Conservation (phyloP, 768 basidiomycete genomes). For the Hirschioporus abietinus region DNA sequence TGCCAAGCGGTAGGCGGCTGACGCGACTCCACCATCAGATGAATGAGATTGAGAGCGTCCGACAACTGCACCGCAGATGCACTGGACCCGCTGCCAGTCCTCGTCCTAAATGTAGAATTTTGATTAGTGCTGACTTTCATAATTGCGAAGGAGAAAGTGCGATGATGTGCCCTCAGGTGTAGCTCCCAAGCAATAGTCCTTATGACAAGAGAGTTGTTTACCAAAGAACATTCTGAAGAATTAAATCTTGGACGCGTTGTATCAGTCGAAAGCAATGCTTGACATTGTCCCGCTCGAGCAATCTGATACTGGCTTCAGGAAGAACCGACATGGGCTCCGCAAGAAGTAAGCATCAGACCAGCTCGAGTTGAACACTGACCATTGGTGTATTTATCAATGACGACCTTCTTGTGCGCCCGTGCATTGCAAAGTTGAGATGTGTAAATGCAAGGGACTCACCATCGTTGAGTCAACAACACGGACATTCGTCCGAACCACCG, state of each 20-base stretch:
- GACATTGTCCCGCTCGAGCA: slow-evolving; percentile 24
- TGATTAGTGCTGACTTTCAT: slow-evolving; percentile 16
- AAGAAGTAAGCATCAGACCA: background rate
- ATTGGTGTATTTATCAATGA: slow-evolving; percentile 65
- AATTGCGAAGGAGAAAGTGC: slow-evolving; percentile 14
- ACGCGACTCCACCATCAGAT: slow-evolving; percentile 22
- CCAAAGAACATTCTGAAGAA: slow-evolving; percentile 38
- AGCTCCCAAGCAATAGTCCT: slow-evolving; percentile 79
- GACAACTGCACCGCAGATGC: slow-evolving; percentile 78
- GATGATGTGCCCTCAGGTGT: slow-evolving; percentile 76
- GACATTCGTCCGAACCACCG: slow-evolving; percentile 46
- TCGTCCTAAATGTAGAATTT: slow-evolving; percentile 39
- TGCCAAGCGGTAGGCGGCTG: slow-evolving; percentile 60
- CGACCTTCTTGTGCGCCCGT: slow-evolving; percentile 91
- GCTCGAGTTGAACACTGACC: slow-evolving; percentile 33
- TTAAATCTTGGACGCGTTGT: slow-evolving; percentile 86
- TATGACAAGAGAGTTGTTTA: slow-evolving; percentile 83
- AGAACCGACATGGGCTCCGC: slow-evolving; percentile 14
- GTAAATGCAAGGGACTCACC: slow-evolving; percentile 41
- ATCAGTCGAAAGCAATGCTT: slow-evolving; percentile 72
- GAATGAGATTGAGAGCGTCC: slow-evolving; percentile 62
- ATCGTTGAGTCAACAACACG: slow-evolving; percentile 32
- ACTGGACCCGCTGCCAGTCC: slow-evolving; percentile 62
- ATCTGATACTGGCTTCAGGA: slow-evolving; percentile 58
- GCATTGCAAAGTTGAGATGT: slow-evolving; percentile 11